Conservation (phyloP, 1,139 yeast species). For the Suhomyces yuchorum region DNA sequence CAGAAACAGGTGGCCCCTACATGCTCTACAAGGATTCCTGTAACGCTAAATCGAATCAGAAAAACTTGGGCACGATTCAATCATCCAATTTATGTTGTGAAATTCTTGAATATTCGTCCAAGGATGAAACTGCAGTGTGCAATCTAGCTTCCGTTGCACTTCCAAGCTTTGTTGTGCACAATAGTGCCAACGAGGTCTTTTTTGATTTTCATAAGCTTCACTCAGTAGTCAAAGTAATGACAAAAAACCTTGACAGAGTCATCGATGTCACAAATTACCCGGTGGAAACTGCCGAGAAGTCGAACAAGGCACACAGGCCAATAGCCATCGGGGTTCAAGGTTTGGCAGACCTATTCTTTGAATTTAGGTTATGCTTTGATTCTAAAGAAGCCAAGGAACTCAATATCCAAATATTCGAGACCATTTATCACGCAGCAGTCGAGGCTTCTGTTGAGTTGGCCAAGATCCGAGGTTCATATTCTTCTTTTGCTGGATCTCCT, state of each 20-base stretch:
- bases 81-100: conserved; percentile 63
- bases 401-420: conserved; percentile 82
- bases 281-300: conserved; percentile 63
- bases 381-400: conserved; percentile 68
- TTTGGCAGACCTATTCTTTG: conserved; percentile 80
- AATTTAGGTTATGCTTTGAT: conserved; percentile 78
- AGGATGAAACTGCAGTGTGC: conserved; percentile 60
- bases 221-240: conserved; percentile 69
- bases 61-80: conserved; percentile 56
- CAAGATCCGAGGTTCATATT: conserved; percentile 62
- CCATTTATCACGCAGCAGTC: conserved; percentile 84
- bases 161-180: conserved; percentile 44
- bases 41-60: conserved; percentile 54
- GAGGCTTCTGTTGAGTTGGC: conserved; percentile 83
- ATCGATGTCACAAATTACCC: conserved; percentile 84
- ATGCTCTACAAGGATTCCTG: conserved; percentile 61
- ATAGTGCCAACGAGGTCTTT: conserved; percentile 39
- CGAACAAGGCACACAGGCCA: conserved; percentile 80
- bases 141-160: conserved; percentile 56
- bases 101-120: conserved; percentile 55
- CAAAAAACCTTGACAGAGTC: conserved; percentile 71
- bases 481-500: conserved; percentile 74
- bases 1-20: conserved; percentile 63
- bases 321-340: conserved; percentile 92
- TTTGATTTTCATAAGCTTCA: conserved; percentile 75